These are phyloP conservation scores for Podaxis sp. DNA, from an alignment of 768 basidiomycete genomes.

Conservation along the genomic window DNA sequence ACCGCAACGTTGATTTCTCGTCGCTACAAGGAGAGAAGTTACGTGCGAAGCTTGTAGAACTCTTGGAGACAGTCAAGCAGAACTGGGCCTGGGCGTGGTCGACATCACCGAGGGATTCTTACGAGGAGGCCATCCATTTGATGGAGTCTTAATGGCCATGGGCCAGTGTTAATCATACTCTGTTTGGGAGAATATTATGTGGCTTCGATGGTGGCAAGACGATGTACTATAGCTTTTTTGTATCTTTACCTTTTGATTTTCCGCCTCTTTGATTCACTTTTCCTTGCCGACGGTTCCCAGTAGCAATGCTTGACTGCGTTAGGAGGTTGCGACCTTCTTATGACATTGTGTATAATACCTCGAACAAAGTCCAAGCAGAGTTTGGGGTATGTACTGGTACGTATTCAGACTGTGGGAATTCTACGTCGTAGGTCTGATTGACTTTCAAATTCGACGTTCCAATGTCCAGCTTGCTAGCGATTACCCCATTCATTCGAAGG, in stretches of 20 bases:
- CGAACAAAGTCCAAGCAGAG: background rate
- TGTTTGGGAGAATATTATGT: background rate
- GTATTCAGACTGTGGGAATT: conserved; percentile 2
- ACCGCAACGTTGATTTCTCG: conserved; percentile 32
- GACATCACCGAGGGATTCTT: conserved; percentile 42
- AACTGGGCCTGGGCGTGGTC: conserved; percentile 68
- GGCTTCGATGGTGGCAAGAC: background rate
- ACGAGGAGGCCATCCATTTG: conserved; percentile 37
- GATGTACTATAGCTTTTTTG: background rate
- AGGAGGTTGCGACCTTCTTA: background rate
- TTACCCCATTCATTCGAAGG: background rate
- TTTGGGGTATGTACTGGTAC: background rate
- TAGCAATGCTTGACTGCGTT: background rate
- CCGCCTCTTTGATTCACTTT: background rate
- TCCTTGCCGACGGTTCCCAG: background rate
- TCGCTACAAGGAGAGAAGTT: conserved; percentile 26
- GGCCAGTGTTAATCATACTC: background rate
- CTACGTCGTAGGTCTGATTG: background rate
- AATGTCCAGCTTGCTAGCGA: background rate
- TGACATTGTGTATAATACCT: background rate
- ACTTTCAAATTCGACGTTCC: background rate
- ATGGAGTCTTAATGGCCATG: conserved; percentile 22
- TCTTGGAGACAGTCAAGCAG: conserved; percentile 42
- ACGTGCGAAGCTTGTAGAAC: conserved; percentile 32
- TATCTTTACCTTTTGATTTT: background rate